phyloP scores from a whole-genome alignment of 768 basidiomycete species.

The Pleurotus sapidus region DNA sequence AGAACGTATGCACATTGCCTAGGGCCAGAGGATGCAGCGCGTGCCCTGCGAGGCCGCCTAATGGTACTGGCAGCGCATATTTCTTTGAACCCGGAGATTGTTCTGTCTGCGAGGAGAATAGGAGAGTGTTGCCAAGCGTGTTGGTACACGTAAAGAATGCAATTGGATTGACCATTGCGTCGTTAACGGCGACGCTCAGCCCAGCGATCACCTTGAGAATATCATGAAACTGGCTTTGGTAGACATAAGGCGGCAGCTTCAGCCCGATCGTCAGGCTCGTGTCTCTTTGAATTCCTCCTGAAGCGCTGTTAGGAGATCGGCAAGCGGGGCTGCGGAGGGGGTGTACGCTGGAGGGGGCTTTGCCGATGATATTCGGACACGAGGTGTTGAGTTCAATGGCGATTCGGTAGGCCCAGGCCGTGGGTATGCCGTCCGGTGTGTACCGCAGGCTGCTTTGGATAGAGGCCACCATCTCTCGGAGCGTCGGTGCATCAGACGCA shows the following conservation, averaged over 20 bases:
- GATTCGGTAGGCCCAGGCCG: constrained; percentile 33
- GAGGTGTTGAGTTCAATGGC: constrained; percentile 83
- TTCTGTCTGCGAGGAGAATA: constrained; percentile 55
- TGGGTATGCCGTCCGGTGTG: constrained; percentile 23
- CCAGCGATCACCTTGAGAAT: constrained; percentile 44
- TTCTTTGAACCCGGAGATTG: constrained; percentile 8
- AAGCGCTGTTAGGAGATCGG: constrained; percentile 53
- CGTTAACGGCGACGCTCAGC: constrained; percentile 26
- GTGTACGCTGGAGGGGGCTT: constrained; percentile 70
- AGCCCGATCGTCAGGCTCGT: constrained; percentile 63
- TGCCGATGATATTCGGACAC: constrained; percentile 72
- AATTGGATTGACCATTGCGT: constrained; percentile 36
- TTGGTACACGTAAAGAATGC: constrained; percentile 81
- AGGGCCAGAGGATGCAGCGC: constrained; percentile 72
- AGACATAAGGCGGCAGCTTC: constrained; percentile 77
- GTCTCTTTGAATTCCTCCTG: constrained; percentile 48
- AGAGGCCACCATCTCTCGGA: constrained; percentile 52
- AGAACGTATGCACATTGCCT: constrained; percentile 72
- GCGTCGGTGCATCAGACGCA: constrained; percentile 48
- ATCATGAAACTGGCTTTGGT: constrained; percentile 55
- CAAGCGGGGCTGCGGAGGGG: constrained; percentile 36
- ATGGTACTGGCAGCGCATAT: constrained; percentile 61
- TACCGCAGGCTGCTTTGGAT: constrained; percentile 58
- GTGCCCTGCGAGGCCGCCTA: constrained; percentile 79
- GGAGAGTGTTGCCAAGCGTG: constrained; percentile 68